Evolutionary conservation across 495 filamentous ascomycete species (phyloP).

Genomic region (Acidiella bohemica): DNA sequence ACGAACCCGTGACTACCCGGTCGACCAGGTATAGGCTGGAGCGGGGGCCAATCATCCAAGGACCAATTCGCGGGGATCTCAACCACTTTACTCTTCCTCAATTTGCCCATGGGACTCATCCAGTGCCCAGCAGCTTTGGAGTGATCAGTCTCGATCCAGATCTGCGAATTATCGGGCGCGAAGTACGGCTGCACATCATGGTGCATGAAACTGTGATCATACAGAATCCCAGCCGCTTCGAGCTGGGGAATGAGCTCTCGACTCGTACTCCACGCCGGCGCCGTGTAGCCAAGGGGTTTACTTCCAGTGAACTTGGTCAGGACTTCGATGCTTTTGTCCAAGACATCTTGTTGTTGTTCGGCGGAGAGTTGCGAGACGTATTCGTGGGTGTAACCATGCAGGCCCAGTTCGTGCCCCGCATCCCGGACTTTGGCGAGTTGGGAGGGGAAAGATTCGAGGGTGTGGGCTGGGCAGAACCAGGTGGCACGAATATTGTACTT

Average conservation of each 20-base stretch:
- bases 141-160: conserved; percentile 51
- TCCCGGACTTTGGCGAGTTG: conserved; percentile 29
- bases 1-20: conserved; percentile 36
- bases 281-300: conserved; percentile 30
- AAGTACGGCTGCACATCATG: conserved; percentile 56
- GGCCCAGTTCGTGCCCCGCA: conserved; percentile 30
- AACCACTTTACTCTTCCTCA: conserved; percentile 39
- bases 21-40: conserved; percentile 22
- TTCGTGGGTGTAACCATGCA: conserved; percentile 37
- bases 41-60: conserved; percentile 47
- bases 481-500: conserved; percentile 32
- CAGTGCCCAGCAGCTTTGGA: conserved; percentile 45
- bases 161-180: conserved; percentile 39
- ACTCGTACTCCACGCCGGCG: conserved; percentile 53
- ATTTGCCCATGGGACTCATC: conserved; percentile 46
- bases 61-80: conserved; percentile 59
- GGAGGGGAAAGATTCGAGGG: conserved; percentile 29
- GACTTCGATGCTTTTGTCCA: conserved; percentile 26
- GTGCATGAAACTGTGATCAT: conserved; percentile 55
- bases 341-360: conserved; percentile 29
- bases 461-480: conserved; percentile 34
- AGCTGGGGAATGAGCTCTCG: conserved; percentile 54
- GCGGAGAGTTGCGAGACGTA: conserved; percentile 20
- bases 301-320: conserved; percentile 26
- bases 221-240: conserved; percentile 55